Evolutionary conservation across 2,329 filamentous ascomycete species (phyloP).

Genomic region (Xylaria sp.): DNA sequence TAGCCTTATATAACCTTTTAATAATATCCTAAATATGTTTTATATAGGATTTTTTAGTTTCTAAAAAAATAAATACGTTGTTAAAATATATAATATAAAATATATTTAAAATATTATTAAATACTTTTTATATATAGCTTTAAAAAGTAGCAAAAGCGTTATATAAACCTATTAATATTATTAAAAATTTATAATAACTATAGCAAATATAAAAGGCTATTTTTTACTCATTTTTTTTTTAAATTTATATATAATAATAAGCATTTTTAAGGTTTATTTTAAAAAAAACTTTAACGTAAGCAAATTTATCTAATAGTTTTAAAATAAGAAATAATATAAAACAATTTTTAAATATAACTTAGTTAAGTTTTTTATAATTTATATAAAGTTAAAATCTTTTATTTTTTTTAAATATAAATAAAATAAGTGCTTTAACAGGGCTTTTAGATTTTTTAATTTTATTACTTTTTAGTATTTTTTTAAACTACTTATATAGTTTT

Average conservation of each 20-base stretch:
- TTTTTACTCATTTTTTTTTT: background rate
- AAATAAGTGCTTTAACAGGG: background rate
- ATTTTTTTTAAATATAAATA: too few relatives aligned
- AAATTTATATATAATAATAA: background rate
- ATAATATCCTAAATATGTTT: too few relatives aligned
- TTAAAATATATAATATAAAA: background rate
- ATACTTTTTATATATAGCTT: background rate
- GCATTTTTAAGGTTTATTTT: background rate
- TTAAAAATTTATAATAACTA: background rate
- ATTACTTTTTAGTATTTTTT: background rate
- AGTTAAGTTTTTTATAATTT: background rate
- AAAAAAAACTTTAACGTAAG: background rate
- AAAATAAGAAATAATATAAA: slow-evolving; percentile 3
- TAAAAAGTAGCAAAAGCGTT: background rate
- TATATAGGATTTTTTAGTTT: too few relatives aligned
- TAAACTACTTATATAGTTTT: background rate
- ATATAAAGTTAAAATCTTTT: background rate
- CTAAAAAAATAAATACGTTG: too few relatives aligned
- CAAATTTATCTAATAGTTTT: background rate
- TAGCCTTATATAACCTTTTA: too few relatives aligned
- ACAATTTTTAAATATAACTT: background rate
- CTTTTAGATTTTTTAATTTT: background rate
- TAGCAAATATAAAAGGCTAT: background rate
- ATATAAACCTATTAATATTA: background rate
- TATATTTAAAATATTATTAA: background rate